Conservation (phyloP, 2,329 filamentous ascomycete species). For the Arthrobotrys pseudoclavata region DNA sequence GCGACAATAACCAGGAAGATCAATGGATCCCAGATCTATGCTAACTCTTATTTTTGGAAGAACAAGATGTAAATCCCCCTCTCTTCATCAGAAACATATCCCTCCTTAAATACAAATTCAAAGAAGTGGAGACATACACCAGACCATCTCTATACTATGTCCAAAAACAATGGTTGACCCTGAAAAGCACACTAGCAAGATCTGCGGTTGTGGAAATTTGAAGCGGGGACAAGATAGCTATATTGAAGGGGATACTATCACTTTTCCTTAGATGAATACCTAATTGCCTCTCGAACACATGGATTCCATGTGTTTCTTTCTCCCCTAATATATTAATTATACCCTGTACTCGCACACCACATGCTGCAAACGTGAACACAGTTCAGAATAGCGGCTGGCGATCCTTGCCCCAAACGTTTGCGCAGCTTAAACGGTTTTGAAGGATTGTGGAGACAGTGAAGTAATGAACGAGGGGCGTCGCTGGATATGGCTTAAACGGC, state of each 20-base stretch:
- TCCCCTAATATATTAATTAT: too few relatives aligned
- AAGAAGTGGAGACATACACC: conserved; percentile 8
- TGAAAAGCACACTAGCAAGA: neutral
- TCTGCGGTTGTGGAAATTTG: conserved; percentile 24
- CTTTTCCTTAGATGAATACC: neutral
- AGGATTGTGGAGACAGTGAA: conserved; percentile 3
- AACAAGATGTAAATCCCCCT: conserved; percentile 20
- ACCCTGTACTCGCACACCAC: neutral
- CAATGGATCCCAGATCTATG: conserved; percentile 20
- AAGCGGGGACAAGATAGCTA: conserved; percentile 20
- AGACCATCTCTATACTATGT: neutral
- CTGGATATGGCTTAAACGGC: conserved; percentile 15
- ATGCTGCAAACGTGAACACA: conserved; percentile 1
- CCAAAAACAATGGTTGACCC: conserved; percentile 4
- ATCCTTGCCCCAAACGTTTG: conserved; percentile 19
- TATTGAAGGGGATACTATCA: conserved; percentile 12
- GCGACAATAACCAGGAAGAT: conserved; percentile 5
- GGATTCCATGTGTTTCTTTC: conserved; percentile 8
- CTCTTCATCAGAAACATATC: neutral
- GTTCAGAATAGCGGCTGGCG: neutral
- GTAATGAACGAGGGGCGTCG: conserved; percentile 8
- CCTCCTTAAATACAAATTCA: conserved; percentile 34
- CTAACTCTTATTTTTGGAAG: conserved; percentile 9
- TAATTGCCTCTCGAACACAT: conserved; percentile 14
- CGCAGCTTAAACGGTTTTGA: conserved; percentile 8